A percentile compares a stretch with the other conserved stretches of the same genome.
phyloP scores from a whole-genome alignment of 2,329 filamentous ascomycete species.

The Colletotrichum sp. region DNA sequence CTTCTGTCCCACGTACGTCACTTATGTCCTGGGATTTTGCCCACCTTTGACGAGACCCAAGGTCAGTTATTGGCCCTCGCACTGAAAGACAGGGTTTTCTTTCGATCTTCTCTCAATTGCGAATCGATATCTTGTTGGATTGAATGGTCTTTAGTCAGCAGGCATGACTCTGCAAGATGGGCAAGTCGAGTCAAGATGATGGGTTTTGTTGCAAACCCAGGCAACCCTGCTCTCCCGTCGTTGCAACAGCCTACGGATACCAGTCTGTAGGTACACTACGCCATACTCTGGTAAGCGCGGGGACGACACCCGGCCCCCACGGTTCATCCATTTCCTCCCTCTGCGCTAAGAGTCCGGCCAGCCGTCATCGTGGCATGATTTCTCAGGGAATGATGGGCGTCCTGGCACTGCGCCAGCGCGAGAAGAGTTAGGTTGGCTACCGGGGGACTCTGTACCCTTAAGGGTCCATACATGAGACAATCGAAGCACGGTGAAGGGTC shows the following conservation, averaged over 20 bases:
- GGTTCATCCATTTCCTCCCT: background rate
- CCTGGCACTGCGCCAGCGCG: background rate
- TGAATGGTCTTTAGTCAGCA: background rate
- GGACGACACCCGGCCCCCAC: background rate
- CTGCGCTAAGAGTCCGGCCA: background rate
- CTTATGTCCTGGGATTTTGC: background rate
- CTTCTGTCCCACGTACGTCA: background rate
- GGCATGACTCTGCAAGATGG: background rate
- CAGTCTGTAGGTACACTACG: background rate
- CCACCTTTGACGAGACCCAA: background rate
- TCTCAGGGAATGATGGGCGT: background rate
- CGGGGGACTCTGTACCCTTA: background rate
- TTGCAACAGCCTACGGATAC: background rate
- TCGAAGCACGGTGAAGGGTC: background rate
- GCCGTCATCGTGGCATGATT: background rate
- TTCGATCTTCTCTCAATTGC: background rate
- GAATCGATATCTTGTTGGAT: background rate
- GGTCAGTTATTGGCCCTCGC: background rate
- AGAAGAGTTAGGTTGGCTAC: background rate
- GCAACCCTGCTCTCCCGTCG: background rate
- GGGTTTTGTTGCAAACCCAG: background rate
- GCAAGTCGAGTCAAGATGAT: background rate
- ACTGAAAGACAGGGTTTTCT: background rate
- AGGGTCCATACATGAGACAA: background rate
- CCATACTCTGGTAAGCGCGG: background rate